phyloP scores from a whole-genome alignment of 768 basidiomycete genomes.

The Hirschioporus abietinus region DNA sequence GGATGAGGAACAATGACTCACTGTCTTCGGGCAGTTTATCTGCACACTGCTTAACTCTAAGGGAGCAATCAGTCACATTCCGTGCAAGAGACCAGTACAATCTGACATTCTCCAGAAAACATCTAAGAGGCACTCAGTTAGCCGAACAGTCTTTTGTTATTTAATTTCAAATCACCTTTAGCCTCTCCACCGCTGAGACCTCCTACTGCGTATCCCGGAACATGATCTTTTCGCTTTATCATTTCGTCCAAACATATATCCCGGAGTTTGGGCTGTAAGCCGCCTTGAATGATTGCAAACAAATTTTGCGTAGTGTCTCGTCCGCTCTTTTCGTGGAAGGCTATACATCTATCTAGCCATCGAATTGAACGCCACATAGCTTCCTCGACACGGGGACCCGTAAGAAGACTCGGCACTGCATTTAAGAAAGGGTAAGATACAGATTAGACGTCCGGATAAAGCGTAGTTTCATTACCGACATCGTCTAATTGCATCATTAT shows the following conservation, averaged over 20 bases:
- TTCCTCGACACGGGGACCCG: slow-evolving; percentile 77
- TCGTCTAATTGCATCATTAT: slow-evolving; percentile 96
- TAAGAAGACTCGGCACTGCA: slow-evolving; percentile 73
- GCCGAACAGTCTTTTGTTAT: neutral
- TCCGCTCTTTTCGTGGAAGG: slow-evolving; percentile 64
- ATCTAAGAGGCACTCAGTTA: slow-evolving; percentile 35
- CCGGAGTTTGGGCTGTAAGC: slow-evolving; percentile 65
- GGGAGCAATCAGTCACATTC: slow-evolving; percentile 11
- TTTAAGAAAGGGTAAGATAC: slow-evolving; percentile 11
- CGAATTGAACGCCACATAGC: slow-evolving; percentile 85
- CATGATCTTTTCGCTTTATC: slow-evolving; percentile 64
- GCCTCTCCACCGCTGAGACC: slow-evolving; percentile 89
- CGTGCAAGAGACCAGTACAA: slow-evolving; percentile 4
- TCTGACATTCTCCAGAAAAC: slow-evolving; percentile 80
- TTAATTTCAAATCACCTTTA: slow-evolving; percentile 52
- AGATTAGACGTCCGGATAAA: slow-evolving; percentile 4
- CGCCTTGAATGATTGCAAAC: slow-evolving; percentile 91
- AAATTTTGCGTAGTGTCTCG: slow-evolving; percentile 68
- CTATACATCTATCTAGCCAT: slow-evolving; percentile 88
- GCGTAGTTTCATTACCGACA: slow-evolving; percentile 52
- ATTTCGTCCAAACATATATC: slow-evolving; percentile 78
- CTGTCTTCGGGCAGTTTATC: slow-evolving; percentile 74
- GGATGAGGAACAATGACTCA: slow-evolving; percentile 30
- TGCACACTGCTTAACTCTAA: slow-evolving; percentile 77
- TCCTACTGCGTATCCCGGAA: slow-evolving; percentile 90